These are phyloP conservation scores for Pezicula rhizophila DNA, from an alignment of 2,329 filamentous ascomycete genomes.

Conservation along the genomic window DNA sequence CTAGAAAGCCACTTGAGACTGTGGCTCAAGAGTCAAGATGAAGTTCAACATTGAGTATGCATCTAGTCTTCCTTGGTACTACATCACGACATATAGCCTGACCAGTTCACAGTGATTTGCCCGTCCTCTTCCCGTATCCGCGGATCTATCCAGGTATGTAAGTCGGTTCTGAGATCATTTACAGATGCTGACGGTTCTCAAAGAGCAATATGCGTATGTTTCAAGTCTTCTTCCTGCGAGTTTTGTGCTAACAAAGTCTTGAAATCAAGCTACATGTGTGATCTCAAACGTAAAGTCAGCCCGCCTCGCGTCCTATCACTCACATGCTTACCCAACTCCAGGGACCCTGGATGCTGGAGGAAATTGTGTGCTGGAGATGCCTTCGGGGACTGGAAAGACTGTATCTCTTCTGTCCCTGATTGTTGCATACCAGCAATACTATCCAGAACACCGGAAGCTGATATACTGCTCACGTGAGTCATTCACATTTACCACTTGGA, in stretches of 20 bases:
- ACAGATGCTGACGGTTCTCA: slow-evolving; percentile 37
- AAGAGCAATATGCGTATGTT: slow-evolving; percentile 61
- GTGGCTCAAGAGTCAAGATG: slow-evolving; percentile 56
- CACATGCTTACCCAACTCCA: slow-evolving; percentile 18
- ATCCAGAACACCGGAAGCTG: slow-evolving; percentile 87
- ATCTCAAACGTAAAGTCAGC: slow-evolving; percentile 56
- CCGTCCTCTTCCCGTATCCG: slow-evolving; percentile 69
- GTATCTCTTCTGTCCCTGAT: slow-evolving; percentile 93
- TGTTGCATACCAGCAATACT: slow-evolving; percentile 91
- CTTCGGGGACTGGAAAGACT: slow-evolving; percentile 96
- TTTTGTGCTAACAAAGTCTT: slow-evolving; percentile 8
- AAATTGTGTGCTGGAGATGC: slow-evolving; percentile 97
- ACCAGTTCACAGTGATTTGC: slow-evolving; percentile 48
- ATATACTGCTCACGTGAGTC: slow-evolving; percentile 88
- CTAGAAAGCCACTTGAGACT: neutral
- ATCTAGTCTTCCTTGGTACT: neutral
- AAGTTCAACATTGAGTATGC: slow-evolving; percentile 71
- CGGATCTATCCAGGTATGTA: slow-evolving; percentile 56
- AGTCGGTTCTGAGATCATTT: neutral
- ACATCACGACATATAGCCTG: slow-evolving; percentile 14
- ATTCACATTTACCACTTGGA: neutral
- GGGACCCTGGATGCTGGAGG: slow-evolving; percentile 86
- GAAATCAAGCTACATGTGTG: slow-evolving; percentile 64
- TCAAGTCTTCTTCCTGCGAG: neutral
- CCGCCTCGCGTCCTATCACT: neutral